phyloP scores from a whole-genome alignment of 176 grass and related monocot species.

The Bonia amplexicaulis region DNA sequence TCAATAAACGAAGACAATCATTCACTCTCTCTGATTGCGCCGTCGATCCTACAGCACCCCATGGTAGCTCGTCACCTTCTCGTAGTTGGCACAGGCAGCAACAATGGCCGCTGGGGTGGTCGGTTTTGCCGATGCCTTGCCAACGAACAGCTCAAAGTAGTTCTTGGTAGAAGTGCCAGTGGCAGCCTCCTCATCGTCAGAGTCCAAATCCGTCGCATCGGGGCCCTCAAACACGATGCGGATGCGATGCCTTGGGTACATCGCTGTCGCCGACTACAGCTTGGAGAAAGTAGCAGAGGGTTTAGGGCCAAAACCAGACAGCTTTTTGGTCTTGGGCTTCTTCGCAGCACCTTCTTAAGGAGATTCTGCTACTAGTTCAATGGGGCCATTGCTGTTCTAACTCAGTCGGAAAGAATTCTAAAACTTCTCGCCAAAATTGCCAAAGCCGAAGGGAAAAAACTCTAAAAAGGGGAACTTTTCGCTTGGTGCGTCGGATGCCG shows the following conservation, averaged over 20 bases:
- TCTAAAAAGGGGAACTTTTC: conserved; percentile 24
- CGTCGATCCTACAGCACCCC: too few relatives aligned
- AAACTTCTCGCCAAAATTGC: conserved; percentile 37
- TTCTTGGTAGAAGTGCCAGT: not conserved
- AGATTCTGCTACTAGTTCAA: conserved; percentile 23
- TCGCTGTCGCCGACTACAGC: not conserved
- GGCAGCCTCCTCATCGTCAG: conserved; percentile 30
- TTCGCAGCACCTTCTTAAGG: not conserved
- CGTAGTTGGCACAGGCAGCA: conserved; percentile 1
- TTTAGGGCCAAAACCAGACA: conserved; percentile 39
- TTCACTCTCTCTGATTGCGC: too few relatives aligned
- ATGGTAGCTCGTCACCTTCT: conserved; percentile 28
- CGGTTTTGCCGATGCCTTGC: conserved; percentile 1
- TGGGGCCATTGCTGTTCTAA: conserved; percentile 29
- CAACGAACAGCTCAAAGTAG: conserved; percentile 43
- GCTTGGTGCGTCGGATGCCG: too few relatives aligned
- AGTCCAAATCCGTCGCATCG: conserved; percentile 70
- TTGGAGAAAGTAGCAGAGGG: conserved; percentile 24
- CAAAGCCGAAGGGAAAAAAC: conserved; percentile 47
- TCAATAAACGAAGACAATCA: too few relatives aligned
- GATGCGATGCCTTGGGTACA: conserved; percentile 32
- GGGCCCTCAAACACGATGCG: conserved; percentile 70
- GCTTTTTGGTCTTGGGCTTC: conserved; percentile 22
- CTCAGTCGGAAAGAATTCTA: conserved; percentile 4
- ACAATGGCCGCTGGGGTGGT: not conserved